phyloP scores from a whole-genome alignment of 2,329 filamentous ascomycete genomes.

The Sporothrix globosa region DNA sequence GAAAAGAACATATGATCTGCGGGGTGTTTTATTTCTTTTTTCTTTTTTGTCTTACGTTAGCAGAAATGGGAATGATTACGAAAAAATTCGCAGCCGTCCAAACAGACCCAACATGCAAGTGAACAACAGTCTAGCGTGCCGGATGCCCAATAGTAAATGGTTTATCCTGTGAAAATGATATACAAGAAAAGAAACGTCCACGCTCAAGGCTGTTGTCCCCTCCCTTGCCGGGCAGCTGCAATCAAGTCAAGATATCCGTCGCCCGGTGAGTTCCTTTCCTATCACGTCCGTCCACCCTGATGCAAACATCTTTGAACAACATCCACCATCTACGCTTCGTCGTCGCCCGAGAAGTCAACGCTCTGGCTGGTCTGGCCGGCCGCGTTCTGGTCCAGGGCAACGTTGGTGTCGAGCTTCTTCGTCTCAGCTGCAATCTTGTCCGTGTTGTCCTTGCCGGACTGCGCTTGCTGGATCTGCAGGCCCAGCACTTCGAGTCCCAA shows the following conservation, averaged over 20 bases:
- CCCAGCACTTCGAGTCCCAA: constrained; percentile 56
- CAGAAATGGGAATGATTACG: constrained; percentile 31
- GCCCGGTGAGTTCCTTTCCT: background rate
- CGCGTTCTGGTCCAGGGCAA: constrained; percentile 46
- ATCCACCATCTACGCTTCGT: constrained; percentile 25
- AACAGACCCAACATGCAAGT: background rate
- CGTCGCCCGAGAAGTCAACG: constrained; percentile 44
- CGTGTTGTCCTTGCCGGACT: constrained; percentile 49
- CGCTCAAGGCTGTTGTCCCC: background rate
- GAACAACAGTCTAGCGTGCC: background rate
- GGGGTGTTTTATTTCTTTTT: constrained; percentile 1
- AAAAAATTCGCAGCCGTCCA: background rate
- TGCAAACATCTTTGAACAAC: background rate
- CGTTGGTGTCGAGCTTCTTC: constrained; percentile 58
- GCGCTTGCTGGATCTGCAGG: constrained; percentile 56
- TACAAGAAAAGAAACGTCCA: constrained; percentile 17
- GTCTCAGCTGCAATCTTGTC: constrained; percentile 52
- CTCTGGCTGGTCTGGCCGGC: constrained; percentile 45
- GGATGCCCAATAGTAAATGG: constrained; percentile 7
- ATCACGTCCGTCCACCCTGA: background rate
- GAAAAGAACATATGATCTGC: constrained; percentile 10
- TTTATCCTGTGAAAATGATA: constrained; percentile 19
- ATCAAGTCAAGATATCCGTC: constrained; percentile 11
- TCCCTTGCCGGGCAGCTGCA: background rate
- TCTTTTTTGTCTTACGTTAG: constrained; percentile 3